Conservation (phyloP, 1,139 yeast genomes). For the Candida anutae region DNA sequence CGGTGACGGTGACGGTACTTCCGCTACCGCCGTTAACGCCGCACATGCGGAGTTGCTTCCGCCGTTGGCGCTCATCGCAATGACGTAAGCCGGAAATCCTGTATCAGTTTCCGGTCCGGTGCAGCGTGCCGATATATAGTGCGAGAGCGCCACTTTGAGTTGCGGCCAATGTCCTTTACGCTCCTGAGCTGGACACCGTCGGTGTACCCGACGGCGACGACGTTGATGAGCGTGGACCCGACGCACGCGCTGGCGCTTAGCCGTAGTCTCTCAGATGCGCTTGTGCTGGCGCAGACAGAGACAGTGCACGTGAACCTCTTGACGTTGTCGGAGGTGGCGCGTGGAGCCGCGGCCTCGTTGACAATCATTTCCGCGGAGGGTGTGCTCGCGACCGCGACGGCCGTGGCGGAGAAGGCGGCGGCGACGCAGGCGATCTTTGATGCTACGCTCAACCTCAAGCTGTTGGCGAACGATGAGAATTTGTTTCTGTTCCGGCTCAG, state of each 20-base stretch:
- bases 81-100: too few relatives aligned
- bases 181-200: constrained; percentile 22
- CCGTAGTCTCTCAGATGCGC: constrained; percentile 9
- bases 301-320: constrained; percentile 6
- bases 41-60: too few relatives aligned
- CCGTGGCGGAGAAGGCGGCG: constrained; percentile 13
- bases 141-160: too few relatives aligned
- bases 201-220: constrained; percentile 15
- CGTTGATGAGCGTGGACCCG: constrained; percentile 12
- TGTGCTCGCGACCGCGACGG: constrained; percentile 36
- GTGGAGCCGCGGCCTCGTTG: constrained; percentile 35
- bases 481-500: constrained; percentile 16
- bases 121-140: too few relatives aligned
- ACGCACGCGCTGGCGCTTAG: constrained; percentile 14
- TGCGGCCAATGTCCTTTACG: too few relatives aligned
- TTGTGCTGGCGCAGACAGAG: constrained; percentile 6
- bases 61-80: too few relatives aligned
- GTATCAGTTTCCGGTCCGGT: too few relatives aligned
- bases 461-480: constrained; percentile 20
- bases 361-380: constrained; percentile 25
- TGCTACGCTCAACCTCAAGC: constrained; percentile 25
- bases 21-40: too few relatives aligned
- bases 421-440: constrained; percentile 26
- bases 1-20: too few relatives aligned
- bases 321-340: constrained; percentile 15